Conservation (phyloP, 2,329 filamentous ascomycete species). For the Septoria linicola region DNA sequence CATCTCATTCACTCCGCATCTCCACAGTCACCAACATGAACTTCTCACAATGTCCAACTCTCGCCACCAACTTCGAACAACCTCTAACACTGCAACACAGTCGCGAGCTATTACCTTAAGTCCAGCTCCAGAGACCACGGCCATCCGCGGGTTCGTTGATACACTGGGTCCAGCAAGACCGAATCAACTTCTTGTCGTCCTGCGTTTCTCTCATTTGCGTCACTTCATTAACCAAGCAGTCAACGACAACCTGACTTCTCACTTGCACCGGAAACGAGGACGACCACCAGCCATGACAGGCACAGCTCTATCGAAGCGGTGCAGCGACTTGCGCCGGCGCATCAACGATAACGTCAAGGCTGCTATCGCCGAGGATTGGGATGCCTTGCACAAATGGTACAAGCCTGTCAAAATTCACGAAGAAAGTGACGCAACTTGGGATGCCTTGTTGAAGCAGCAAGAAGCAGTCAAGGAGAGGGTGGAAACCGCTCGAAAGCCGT, state of each 20-base stretch:
- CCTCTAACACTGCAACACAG: too few relatives aligned
- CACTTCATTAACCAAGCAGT: neutral
- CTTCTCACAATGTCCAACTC: too few relatives aligned
- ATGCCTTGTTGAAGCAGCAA: slow-evolving; percentile 5
- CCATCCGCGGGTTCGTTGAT: neutral
- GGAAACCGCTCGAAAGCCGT: neutral
- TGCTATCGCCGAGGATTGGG: slow-evolving; percentile 2
- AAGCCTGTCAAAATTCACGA: neutral
- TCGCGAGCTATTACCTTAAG: too few relatives aligned
- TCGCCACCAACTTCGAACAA: too few relatives aligned
- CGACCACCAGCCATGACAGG: too few relatives aligned
- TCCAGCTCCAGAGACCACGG: neutral
- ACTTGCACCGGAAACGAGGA: neutral
- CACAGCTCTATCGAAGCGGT: too few relatives aligned
- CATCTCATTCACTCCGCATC: too few relatives aligned
- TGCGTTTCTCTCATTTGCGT: slow-evolving; percentile 1
- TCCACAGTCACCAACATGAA: too few relatives aligned
- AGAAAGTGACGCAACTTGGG: neutral
- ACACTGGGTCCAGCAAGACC: neutral
- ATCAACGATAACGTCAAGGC: slow-evolving; percentile 11
- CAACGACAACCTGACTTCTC: too few relatives aligned
- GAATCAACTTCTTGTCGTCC: neutral
- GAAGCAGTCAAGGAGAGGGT: slow-evolving; percentile 4
- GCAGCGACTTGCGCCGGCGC: slow-evolving; percentile 1
- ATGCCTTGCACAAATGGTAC: slow-evolving; percentile 3